These are phyloP conservation scores for Moniliophthora roreri DNA, from an alignment of 1,284 basidiomycete species.

Conservation along the genomic window DNA sequence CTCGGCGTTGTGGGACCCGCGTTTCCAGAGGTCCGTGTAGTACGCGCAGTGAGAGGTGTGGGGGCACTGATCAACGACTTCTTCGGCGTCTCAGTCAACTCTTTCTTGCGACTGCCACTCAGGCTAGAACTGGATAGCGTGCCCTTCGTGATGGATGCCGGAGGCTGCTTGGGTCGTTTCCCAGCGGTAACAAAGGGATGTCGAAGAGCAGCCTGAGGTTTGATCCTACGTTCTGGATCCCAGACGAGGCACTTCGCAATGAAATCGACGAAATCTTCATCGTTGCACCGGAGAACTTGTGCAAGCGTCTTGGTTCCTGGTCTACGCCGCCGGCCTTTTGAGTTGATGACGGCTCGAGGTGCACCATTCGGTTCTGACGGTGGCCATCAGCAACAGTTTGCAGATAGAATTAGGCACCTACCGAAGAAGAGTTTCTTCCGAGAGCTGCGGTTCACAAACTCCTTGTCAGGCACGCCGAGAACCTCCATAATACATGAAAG, in stretches of 20 bases:
- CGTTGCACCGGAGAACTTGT: constrained; percentile 86
- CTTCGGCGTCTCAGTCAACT: constrained; percentile 74
- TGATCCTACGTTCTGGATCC: constrained; percentile 96
- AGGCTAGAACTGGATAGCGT: constrained; percentile 55
- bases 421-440: constrained; percentile 96
- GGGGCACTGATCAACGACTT: constrained; percentile 85
- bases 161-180: constrained; percentile 46
- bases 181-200: constrained; percentile 85
- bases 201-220: constrained; percentile 91
- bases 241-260: constrained; percentile 95
- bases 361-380: constrained; percentile 84
- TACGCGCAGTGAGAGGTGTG: constrained; percentile 76
- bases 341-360: constrained; percentile 93
- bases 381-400: constrained; percentile 7
- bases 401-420: constrained; percentile 28
- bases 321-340: constrained; percentile 90
- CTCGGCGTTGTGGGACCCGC: constrained; percentile 61
- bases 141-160: constrained; percentile 46
- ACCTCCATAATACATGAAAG: constrained; percentile 99
- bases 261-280: constrained; percentile 90
- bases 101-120: constrained; percentile 51
- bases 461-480: constrained; percentile 92
- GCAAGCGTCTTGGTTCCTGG: constrained; percentile 90
- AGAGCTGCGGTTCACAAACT: constrained; percentile 92
- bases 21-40: constrained; percentile 53